These are phyloP conservation scores for Boletus speciosus DNA, from an alignment of 768 basidiomycete species.

Conservation along the genomic window DNA sequence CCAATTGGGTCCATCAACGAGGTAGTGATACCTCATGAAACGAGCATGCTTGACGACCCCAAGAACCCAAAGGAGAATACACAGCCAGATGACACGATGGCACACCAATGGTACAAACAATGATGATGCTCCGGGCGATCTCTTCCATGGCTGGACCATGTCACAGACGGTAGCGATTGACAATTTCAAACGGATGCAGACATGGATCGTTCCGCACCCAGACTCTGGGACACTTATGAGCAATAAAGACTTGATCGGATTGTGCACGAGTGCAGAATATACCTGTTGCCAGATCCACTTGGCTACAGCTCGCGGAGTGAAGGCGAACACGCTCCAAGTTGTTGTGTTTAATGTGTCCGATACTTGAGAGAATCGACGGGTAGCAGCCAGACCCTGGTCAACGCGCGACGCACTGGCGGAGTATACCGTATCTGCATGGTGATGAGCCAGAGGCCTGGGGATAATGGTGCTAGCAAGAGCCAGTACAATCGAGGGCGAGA, in stretches of 20 bases:
- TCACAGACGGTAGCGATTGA: constrained; percentile 12
- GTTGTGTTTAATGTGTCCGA: constrained; percentile 6
- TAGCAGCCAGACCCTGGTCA: constrained; percentile 17
- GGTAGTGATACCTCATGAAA: constrained; percentile 16
- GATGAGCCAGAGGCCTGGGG: constrained; percentile 3
- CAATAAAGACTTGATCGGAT: constrained; percentile 1
- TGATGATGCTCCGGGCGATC: constrained; percentile 6
- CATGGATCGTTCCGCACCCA: constrained; percentile 5
- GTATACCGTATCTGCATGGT: constrained; percentile 3
- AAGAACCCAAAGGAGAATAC: constrained; percentile 21
- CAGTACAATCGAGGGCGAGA: not conserved
- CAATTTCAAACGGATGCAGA: constrained; percentile 17
- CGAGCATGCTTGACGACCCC: constrained; percentile 14
- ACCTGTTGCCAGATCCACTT: constrained; percentile 10
- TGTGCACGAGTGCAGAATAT: not conserved
- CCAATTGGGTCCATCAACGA: constrained; percentile 3
- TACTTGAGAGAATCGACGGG: constrained; percentile 9
- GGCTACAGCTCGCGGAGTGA: constrained; percentile 9
- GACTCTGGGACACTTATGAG: constrained; percentile 1
- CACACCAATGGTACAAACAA: not conserved
- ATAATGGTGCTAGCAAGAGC: not conserved
- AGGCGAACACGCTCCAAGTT: constrained; percentile 15
- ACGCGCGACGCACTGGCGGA: constrained; percentile 4
- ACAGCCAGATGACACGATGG: constrained; percentile 23
- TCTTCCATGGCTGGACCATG: constrained; percentile 3